Percentiles rank a stretch among this genome's conserved stretches.
Conservation (phyloP, 352 stramenopile genomes). For the Pythium pectinolyticum region DNA sequence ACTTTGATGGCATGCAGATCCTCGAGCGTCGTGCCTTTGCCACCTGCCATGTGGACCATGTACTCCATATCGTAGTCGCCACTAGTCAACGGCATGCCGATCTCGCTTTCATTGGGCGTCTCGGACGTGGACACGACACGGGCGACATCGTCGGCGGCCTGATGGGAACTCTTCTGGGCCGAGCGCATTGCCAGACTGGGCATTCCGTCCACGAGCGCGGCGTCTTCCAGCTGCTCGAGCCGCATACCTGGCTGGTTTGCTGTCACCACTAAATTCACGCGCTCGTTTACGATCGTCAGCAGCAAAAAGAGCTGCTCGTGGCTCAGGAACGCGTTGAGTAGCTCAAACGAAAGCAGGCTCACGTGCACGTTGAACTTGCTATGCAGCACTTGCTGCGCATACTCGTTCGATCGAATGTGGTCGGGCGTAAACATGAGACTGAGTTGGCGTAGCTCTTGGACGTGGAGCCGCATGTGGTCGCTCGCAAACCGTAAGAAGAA, state of each 20-base stretch:
- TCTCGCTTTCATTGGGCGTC: slow-evolving; percentile 72
- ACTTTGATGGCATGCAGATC: slow-evolving; percentile 69
- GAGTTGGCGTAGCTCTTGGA: slow-evolving; percentile 66
- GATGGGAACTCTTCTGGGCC: slow-evolving; percentile 37
- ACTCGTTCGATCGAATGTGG: slow-evolving; percentile 73
- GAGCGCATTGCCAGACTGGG: slow-evolving; percentile 45
- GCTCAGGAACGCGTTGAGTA: slow-evolving; percentile 79
- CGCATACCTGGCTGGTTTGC: slow-evolving; percentile 70
- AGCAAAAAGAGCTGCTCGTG: slow-evolving; percentile 77
- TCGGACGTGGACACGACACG: slow-evolving; percentile 45
- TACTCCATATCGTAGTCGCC: slow-evolving; percentile 74
- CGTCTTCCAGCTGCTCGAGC: slow-evolving; percentile 64
- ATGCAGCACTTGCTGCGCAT: slow-evolving; percentile 71
- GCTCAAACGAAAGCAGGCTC: slow-evolving; percentile 81
- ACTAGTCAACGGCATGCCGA: slow-evolving; percentile 52
- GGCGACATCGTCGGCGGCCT: slow-evolving; percentile 61
- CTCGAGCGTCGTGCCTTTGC: slow-evolving; percentile 47
- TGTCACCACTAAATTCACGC: slow-evolving; percentile 72
- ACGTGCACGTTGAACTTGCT: slow-evolving; percentile 85
- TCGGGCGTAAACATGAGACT: slow-evolving; percentile 61
- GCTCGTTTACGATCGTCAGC: slow-evolving; percentile 77
- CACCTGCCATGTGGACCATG: slow-evolving; percentile 55
- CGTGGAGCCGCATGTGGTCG: slow-evolving; percentile 71
- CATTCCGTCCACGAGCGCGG: slow-evolving; percentile 20
- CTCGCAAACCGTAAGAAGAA: slow-evolving; percentile 63